Base-by-base conservation (phyloP, 805 yeast species). In the Suhomyces faveliae region DNA sequence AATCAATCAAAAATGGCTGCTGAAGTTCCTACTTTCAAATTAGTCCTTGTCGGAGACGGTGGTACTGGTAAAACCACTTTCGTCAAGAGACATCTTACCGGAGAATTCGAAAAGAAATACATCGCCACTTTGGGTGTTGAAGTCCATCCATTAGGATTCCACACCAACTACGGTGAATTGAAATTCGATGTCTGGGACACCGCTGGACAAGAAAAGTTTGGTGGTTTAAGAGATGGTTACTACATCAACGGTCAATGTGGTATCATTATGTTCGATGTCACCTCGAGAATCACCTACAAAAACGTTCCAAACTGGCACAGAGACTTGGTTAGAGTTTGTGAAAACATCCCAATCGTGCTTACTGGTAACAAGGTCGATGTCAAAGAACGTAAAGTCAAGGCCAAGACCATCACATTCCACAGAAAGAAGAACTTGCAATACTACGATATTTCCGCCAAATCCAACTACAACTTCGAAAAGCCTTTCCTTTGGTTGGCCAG, bases 271-370 rank as follows among this genome's bases (percentile, higher is more conserved):
- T 94, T 94, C 71, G 99, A 94, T 76, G 99, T 94, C 56, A 94
- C 99, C 55, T 90, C 98, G 46, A 91, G 99, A 82, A 92, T 94
- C 79, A 94, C 99, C 61, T 94, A 94, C 81, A 94, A 94, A 82
- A 94, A 94, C 77, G 99, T 94, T 71, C 99, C 99, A 74, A 95
- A 94, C 88, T 94, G 99, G 99, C 97, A 95, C 86, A 87, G 99
- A 80, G 99, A 94, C 77, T 83, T 94, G 70, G 97, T 94, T 57
- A 89, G 99, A 79, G 99, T 94, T 57, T 94, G 99, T 80, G 99
- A 94, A 80, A 94, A 92, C 84, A 94, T 94, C 64, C 99, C 99
- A 65, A 94, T 94, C 66, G 99, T 94, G 53, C 81, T 94, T 60
- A 89, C 97, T 80, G 99, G 99, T 79, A 94, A 94, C 87, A 94